Conservation (phyloP, 1,284 basidiomycete genomes). For the Ustilago tritici region DNA sequence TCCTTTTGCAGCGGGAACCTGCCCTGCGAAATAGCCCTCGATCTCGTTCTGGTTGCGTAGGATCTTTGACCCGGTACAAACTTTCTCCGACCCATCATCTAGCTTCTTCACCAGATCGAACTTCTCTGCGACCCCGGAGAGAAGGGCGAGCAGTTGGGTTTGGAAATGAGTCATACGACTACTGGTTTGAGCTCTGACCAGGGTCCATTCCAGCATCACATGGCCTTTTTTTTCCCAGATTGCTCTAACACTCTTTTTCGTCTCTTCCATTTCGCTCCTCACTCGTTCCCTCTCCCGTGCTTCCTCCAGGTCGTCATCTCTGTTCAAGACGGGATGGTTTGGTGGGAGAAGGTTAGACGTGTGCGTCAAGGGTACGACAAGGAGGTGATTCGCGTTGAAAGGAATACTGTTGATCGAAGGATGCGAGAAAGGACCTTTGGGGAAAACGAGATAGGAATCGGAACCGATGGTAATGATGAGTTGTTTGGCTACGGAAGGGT, state of each 20-base stretch:
- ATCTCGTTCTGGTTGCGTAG: constrained; percentile 1
- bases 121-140: background rate
- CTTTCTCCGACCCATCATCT: constrained; percentile 8
- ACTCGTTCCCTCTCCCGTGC: constrained; percentile 13
- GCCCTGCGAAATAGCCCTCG: constrained; percentile 26
- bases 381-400: constrained; percentile 57
- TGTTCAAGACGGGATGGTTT: constrained; percentile 9
- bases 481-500: constrained; percentile 60
- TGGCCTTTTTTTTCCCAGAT: constrained; percentile 39
- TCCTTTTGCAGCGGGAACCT: background rate
- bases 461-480: constrained; percentile 59
- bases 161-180: constrained; percentile 62
- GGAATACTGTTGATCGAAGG: constrained; percentile 39
- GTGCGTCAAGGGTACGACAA: constrained; percentile 63
- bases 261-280: constrained; percentile 40
- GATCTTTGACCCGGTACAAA: background rate
- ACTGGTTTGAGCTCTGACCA: constrained; percentile 45
- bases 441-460: constrained; percentile 62
- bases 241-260: constrained; percentile 19
- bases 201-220: constrained; percentile 35
- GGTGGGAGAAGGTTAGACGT: constrained; percentile 25
- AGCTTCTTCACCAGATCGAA: constrained; percentile 1
- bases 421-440: constrained; percentile 61
- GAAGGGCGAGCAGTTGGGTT: constrained; percentile 58
- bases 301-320: background rate